Evolutionary conservation across 805 yeast genomes (phyloP), one percentile per base, ranked within the genome.

Genomic region (Kockiozyma suomiensis): DNA sequence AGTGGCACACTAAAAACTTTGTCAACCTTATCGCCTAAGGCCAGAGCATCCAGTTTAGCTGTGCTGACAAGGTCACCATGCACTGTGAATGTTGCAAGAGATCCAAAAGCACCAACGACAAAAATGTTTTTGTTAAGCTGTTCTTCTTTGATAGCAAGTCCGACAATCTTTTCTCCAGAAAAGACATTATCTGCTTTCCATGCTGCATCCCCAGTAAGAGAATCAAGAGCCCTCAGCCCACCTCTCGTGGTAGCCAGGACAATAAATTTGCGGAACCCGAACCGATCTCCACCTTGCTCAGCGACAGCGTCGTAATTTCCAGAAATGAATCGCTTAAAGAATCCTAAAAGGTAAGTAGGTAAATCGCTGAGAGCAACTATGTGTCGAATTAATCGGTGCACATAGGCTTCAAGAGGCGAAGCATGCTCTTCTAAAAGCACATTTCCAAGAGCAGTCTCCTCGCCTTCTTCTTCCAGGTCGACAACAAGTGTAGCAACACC

Each of bases 221-320:
- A 62, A 33, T 73, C 74, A 5, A 74, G 61, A 5, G 74, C 77
- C 41, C 67, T 59, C 2, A 73, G 55, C 2, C 69, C 59, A n/a
- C 73, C 72, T 7, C 26, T n/a, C 2, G 46, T 37, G 8, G 76
- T 72, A 6, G 64, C 69, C 1, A 70, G 67, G 10, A 74, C 68
- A 1, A 74, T 60, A 19, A 68, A 56, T 66, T 75, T 73, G 43
- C 70, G 66, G 61, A 73, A 72, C 1, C 75, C 76, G 54, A 75
- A 75, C 28, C 67, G 52, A 15, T 65, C 68, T 8, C 62, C 67
- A 19, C 63, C 64, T 2, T 4, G 58, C 45, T 8, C 21, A 19
- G 12, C 52, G 13, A 35, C 30, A 2, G 54, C 49, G 30, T 61
- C 67, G 38, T 64, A 55, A 13, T 62, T 54, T 19, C 69, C 66